Evolutionary conservation across 805 yeast genomes (phyloP), one percentile per base, ranked within the genome.

Genomic region (Candida ponderosae): DNA sequence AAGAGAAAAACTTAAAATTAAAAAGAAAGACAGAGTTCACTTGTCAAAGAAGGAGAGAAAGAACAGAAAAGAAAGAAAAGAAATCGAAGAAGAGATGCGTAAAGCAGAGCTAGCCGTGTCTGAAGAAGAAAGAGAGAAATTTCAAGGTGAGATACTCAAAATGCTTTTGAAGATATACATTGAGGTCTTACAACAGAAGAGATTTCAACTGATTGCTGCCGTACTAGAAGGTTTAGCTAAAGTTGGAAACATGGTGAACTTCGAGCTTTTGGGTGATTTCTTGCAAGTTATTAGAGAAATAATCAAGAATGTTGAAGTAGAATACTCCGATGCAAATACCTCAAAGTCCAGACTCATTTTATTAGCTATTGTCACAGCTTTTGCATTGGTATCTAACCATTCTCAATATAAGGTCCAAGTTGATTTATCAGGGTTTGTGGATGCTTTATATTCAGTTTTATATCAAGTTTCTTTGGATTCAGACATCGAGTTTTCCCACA

Each of bases 241-340:
- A 53, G 88, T 81, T 54, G 96, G 97, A 3, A 93, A 82, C 51
- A 79, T 89, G 79, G 88, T 94, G 18, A 93, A 93, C 54, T 77
- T 90, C 40, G 97, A 93, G 46, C 66, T 93, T 32, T 71, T 93
- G 47, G 97, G 97, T 19, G 98, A 93, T 56, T 79, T 93, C 60
- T 66, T 93, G 36, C 94, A 82, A 54, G 96, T 89, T 7, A 69
- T 93, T 57, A 71, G 89, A 47, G 97, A 93, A 58, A 73, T 89
- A 18, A 75, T 87, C 56, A 50, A 52, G 11, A 84, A 73, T 39
- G 54, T 51, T 36, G 62, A 61, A 45, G 60, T 64, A 30, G 68
- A 65, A 16, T 24, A 24, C 14, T 3, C 28, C 13, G 49, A 66
- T n/a, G 63, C 56, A 3, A 73, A 69, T 8, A 70, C 73, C 29